Evolutionary conservation across 257 asterid genomes (phyloP), one percentile per base, ranked within the genome.

Genomic region (Plantago ovata): DNA sequence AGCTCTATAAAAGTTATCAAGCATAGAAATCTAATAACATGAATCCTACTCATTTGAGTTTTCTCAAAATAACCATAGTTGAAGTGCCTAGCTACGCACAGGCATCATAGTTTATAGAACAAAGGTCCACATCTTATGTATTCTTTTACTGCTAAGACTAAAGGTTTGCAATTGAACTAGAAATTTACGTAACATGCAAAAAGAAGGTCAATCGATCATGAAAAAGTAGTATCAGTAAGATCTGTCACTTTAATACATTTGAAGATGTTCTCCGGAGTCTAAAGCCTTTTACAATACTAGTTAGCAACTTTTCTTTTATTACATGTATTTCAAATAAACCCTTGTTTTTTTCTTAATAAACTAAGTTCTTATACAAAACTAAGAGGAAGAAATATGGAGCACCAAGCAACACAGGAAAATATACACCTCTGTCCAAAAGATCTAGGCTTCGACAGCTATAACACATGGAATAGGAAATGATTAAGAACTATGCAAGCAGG

Each of bases 221-320:
- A 45, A 59, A 45, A 12, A 44, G 44, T n/a, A 3, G 36, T 20
- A 18, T 2, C 15, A 11, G 20, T 46, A 24, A 16, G 24, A 56
- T 20, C 50, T 44, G 32, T 24, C 32, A 24, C 32, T 24, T 24
- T 24, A 24, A 24, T 24, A 2, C 32, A 24, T 24, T 24, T 24
- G 32, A 24, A 24, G 32, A 24, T 24, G 32, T 2, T 28, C 18
- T n/a, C 39, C 38, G 14, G 14, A 15, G 47, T 38, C 38, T 9
- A 39, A 39, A 43, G 38, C 50, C 32, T 38, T 48, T 16, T n/a
- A 48, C 21, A 46, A 36, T 36, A 19, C 19, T 13, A 33, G 45
- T 32, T 21, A 49, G 23, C 33, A 60, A 56, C 38, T 47, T 48
- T 61, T 28, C 9, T 38, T 58, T 38, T 12, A n/a, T n/a, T n/a